phyloP scores from a whole-genome alignment of 148 eudicot genomes.

The Heliamphora exappendiculata region DNA sequence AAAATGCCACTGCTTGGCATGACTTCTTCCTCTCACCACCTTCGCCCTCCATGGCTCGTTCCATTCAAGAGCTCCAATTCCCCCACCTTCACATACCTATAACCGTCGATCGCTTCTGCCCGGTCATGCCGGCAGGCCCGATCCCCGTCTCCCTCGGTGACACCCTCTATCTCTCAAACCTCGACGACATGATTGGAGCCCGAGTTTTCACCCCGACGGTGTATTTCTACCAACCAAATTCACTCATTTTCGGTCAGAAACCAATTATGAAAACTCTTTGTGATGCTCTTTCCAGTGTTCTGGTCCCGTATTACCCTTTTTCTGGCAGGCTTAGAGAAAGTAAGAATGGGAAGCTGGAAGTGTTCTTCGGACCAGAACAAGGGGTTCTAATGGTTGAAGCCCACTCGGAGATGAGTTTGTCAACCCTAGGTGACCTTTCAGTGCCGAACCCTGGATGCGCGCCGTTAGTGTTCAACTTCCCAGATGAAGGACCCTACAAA shows the following conservation, averaged over 20 bases:
- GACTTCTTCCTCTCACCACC: background rate
- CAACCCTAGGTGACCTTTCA: conserved; percentile 49
- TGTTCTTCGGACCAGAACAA: conserved; percentile 64
- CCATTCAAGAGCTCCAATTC: conserved; percentile 62
- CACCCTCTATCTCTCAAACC: conserved; percentile 73
- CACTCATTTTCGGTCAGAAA: background rate
- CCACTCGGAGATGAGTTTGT: conserved; percentile 35
- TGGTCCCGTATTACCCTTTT: conserved; percentile 91
- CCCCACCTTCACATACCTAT: conserved; percentile 51
- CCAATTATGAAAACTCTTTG: conserved; percentile 25
- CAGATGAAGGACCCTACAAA: conserved; percentile 66
- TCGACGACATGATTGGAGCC: conserved; percentile 79
- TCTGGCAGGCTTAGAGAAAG: conserved; percentile 70
- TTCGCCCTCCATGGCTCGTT: conserved; percentile 38
- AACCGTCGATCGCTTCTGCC: conserved; percentile 28
- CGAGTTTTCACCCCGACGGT: conserved; percentile 91
- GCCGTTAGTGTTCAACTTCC: conserved; percentile 47
- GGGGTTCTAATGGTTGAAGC: conserved; percentile 79
- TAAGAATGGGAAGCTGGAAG: conserved; percentile 56
- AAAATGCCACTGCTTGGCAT: conserved; percentile 14
- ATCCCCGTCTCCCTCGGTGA: conserved; percentile 45
- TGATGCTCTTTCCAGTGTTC: conserved; percentile 57
- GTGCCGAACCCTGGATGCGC: conserved; percentile 87
- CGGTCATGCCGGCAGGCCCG: conserved; percentile 44
- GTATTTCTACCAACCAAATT: conserved; percentile 52